Evolutionary conservation across 1,284 basidiomycete genomes (phyloP).

Genomic region (Ceratobasidium sp.): DNA sequence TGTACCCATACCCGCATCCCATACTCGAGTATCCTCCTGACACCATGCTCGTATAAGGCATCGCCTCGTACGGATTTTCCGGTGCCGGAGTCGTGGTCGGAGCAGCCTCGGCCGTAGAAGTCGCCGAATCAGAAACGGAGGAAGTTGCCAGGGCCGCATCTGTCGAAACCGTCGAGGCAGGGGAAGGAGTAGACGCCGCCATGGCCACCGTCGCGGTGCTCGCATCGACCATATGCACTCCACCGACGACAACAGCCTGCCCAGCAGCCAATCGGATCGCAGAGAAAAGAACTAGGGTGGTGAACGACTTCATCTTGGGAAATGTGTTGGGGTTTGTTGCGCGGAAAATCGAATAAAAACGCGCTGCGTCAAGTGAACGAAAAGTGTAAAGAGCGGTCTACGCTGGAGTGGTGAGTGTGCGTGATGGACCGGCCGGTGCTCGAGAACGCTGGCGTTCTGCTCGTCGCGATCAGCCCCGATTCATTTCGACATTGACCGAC

Average conservation of each 20-base stretch:
- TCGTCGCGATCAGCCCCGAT: neutral
- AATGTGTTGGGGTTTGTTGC: neutral
- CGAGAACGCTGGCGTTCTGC: constrained; percentile 29
- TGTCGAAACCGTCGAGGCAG: constrained; percentile 1
- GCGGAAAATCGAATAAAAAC: neutral
- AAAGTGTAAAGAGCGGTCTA: constrained; percentile 24
- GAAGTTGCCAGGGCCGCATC: constrained; percentile 16
- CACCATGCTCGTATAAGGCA: constrained; percentile 40
- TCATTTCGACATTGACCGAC: neutral
- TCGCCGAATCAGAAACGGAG: neutral
- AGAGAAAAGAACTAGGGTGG: constrained; percentile 1
- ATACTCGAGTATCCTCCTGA: constrained; percentile 41
- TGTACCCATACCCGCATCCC: constrained; percentile 41
- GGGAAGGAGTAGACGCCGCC: neutral
- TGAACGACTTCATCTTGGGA: constrained; percentile 17
- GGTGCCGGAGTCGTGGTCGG: constrained; percentile 29
- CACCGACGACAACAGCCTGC: constrained; percentile 18
- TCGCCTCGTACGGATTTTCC: constrained; percentile 37
- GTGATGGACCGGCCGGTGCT: constrained; percentile 12
- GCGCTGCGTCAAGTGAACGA: neutral
- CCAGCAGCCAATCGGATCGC: constrained; percentile 9
- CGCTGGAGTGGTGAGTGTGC: constrained; percentile 5
- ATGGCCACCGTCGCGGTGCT: neutral
- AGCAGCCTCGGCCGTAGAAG: constrained; percentile 12
- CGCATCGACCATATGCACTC: constrained; percentile 22